Base-by-base conservation (phyloP, 352 stramenopile species). In the Pythium scleroteichum region DNA sequence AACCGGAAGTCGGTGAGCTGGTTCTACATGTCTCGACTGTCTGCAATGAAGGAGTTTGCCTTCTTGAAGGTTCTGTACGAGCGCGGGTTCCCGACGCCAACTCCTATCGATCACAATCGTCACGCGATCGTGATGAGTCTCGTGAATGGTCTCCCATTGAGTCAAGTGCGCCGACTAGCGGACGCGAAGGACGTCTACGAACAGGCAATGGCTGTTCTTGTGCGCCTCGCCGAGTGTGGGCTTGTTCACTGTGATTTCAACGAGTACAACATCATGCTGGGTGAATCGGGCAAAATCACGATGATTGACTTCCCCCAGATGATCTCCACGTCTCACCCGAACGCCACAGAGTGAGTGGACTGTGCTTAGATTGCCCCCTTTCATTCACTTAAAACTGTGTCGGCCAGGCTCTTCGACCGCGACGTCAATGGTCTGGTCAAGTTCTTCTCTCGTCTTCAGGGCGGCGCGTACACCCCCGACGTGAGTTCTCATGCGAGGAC, bases 281-380 rank as follows among this genome's bases (percentile, higher is more conserved):
- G 97, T 74, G 80, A 95, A 46, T 69, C 76, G 38, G 79, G 89
- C 52, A 88, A 96, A 71, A 90, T 99, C 17, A 99, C 97, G 16
- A 96, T 99, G 72, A 99, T 99, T 78, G 98, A 99, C 88, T 99
- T 99, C 74, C 98, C 98, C 13, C 98, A 99, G 82, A 99, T 99
- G 97, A 97, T 99, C 50, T 99, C 92, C 9, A 99, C 95, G 2
- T 92, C 85, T 23, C 98, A 99, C 75, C 87, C 92, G 7, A 99
- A 99, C 76, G 97, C 98, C 26, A 72, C 88, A 41, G 95, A 99
- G 81, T 99, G 85, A 69, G 90, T n/a, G n/a, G n/a, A n/a, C n/a
- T n/a, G n/a, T n/a, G n/a, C n/a, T n/a, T n/a, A n/a, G n/a, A n/a
- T n/a, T n/a, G n/a, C n/a, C n/a, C n/a, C n/a, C n/a, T n/a, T n/a